Evolutionary conservation across 441 rosid genomes (phyloP), one percentile per base, ranked within the genome.

Genomic region (Pelargonium australe): DNA sequence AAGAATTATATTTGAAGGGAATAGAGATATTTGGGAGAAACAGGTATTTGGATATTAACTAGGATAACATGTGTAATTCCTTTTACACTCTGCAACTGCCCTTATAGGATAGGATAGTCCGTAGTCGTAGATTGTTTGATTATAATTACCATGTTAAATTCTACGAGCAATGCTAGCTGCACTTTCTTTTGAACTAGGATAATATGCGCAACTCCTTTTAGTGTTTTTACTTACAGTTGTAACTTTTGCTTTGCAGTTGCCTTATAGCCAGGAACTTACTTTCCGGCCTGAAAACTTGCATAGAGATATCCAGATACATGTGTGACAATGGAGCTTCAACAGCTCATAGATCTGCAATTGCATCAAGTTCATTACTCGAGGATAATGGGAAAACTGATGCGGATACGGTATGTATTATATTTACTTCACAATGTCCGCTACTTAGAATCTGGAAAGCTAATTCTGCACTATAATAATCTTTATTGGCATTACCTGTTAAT

Each of bases 11-110:
- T 77, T 71, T 76, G 69, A 79, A 88, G 70, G 98, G 96, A 80
- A 84, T 94, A 76, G 84, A 89, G 83, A 84, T 88, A 65, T 91
- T 88, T 80, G 98, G 98, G 43, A 88, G 84, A 89, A 91, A 89
- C 85, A 94, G 98, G 97, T 91, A 82, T 66, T 12, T n/a, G 11
- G 16, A 43, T 68, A 73, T 64, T 61, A 65, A 14, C 19, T 63
- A 31, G 37, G 37, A 31, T 31, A 31, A 31, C 3, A 31, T 31
- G 37, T 2, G 43, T 51, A 47, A 28, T 37, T 40, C 44, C 40
- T 58, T 14, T 12, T 34, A 49, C 43, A 17, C 37, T 28, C 3
- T 31, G 37, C 37, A 31, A 0, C 5, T 31, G 37, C 37, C 37
- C 37, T 2, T 31, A 31, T 2, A 31, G 37, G 37, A 31, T 31